These are phyloP conservation scores for Pichia sp. DNA, from an alignment of 1,139 yeast genomes.

Conservation along the genomic window DNA sequence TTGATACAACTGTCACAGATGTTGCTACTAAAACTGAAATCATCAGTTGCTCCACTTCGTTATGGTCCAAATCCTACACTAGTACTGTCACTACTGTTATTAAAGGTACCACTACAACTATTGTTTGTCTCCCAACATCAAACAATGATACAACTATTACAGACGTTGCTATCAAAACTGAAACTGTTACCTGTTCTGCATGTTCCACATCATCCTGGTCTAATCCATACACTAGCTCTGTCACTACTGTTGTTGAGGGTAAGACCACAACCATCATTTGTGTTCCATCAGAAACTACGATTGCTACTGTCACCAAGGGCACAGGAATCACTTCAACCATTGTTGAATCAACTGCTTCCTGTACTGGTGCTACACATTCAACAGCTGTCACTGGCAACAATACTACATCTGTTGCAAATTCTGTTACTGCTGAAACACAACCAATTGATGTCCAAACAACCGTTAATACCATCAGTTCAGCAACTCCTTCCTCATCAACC, in stretches of 20 bases:
- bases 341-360: background rate
- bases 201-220: background rate
- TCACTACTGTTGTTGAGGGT: background rate
- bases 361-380: background rate
- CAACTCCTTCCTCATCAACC: background rate
- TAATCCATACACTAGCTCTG: background rate
- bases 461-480: background rate
- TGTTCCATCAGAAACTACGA: background rate
- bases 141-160: background rate
- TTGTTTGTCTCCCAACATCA: background rate
- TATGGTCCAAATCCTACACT: background rate
- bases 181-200: background rate
- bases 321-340: background rate
- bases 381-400: background rate
- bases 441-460: background rate
- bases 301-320: background rate
- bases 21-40: background rate
- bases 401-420: background rate
- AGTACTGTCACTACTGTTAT: background rate
- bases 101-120: background rate
- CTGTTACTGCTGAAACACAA: background rate
- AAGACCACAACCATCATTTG: background rate
- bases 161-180: background rate
- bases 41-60: background rate
- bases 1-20: background rate